Conservation (phyloP, 139 green algal species). For the Monoraphidium neglectum region DNA sequence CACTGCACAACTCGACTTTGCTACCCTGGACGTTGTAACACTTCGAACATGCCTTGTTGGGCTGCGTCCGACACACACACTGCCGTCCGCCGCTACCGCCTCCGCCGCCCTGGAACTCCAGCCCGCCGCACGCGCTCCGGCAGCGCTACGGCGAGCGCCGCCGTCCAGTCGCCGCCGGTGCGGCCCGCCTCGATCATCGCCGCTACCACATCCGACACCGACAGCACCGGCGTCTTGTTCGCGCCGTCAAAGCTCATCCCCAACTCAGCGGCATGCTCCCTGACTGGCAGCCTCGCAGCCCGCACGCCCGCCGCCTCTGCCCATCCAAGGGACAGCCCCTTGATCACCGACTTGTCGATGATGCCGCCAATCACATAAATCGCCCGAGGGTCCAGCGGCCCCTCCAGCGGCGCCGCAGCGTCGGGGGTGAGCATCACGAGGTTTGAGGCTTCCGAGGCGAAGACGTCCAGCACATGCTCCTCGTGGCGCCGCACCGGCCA, state of each 20-base stretch:
- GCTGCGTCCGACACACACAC: too few relatives aligned
- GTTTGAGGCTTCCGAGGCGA: too few relatives aligned
- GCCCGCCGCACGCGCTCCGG: slow-evolving; percentile 19
- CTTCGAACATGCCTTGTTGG: too few relatives aligned
- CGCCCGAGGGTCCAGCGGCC: neutral
- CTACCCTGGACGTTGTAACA: too few relatives aligned
- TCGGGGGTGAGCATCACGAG: slow-evolving; percentile 34
- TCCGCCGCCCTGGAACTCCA: too few relatives aligned
- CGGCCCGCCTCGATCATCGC: slow-evolving; percentile 21
- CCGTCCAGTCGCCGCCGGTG: slow-evolving; percentile 25
- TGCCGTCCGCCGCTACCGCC: too few relatives aligned
- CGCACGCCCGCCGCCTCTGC: slow-evolving; percentile 7
- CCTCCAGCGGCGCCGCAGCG: slow-evolving; percentile 24
- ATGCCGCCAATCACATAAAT: slow-evolving; percentile 42
- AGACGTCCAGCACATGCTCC: slow-evolving; percentile 1
- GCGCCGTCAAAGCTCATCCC: slow-evolving; percentile 7
- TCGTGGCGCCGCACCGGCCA: slow-evolving; percentile 13
- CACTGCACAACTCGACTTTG: too few relatives aligned
- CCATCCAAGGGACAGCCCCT: slow-evolving; percentile 13
- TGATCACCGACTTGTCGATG: slow-evolving; percentile 27
- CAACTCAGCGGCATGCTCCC: slow-evolving; percentile 28
- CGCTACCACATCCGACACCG: slow-evolving; percentile 36
- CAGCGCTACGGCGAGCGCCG: slow-evolving; percentile 27
- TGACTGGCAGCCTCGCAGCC: slow-evolving; percentile 18
- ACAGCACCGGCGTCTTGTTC: slow-evolving; percentile 28